phyloP scores from a whole-genome alignment of 768 basidiomycete species.

The Lentinus tigrinus region DNA sequence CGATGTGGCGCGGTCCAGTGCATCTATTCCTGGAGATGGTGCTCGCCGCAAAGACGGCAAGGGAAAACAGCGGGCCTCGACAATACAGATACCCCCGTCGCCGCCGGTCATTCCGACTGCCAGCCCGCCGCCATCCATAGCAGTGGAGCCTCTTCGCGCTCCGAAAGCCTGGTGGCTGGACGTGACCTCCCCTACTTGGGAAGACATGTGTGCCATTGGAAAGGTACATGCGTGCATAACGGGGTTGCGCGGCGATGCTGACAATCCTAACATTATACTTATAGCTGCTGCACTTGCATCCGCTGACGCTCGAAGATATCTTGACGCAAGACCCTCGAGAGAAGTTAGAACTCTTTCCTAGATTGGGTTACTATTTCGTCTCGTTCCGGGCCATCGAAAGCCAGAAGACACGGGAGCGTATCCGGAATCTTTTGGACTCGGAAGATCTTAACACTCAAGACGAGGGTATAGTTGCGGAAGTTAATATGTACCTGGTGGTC shows the following conservation, averaged over 20 bases:
- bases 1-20: background rate
- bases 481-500: constrained; percentile 86
- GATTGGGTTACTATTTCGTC: constrained; percentile 89
- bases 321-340: constrained; percentile 89
- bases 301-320: constrained; percentile 91
- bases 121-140: background rate
- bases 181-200: constrained; percentile 82
- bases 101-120: background rate
- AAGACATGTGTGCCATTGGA: constrained; percentile 82
- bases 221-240: constrained; percentile 50
- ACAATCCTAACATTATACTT: too few relatives aligned
- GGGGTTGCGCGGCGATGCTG: too few relatives aligned
- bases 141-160: constrained; percentile 1
- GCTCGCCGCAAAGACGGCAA: constrained; percentile 32
- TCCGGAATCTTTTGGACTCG: constrained; percentile 27
- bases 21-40: background rate
- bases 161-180: constrained; percentile 88
- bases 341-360: constrained; percentile 85
- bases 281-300: constrained; percentile 84
- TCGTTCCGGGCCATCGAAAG: constrained; percentile 82
- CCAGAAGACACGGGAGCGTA: constrained; percentile 40
- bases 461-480: constrained; percentile 60
- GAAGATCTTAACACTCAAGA: constrained; percentile 25
- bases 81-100: background rate
- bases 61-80: constrained; percentile 44